A percentile compares a stretch with the other conserved stretches of the same genome.
Evolutionary conservation across 2,329 filamentous ascomycete species (phyloP).

Genomic region (Phoma sp.): DNA sequence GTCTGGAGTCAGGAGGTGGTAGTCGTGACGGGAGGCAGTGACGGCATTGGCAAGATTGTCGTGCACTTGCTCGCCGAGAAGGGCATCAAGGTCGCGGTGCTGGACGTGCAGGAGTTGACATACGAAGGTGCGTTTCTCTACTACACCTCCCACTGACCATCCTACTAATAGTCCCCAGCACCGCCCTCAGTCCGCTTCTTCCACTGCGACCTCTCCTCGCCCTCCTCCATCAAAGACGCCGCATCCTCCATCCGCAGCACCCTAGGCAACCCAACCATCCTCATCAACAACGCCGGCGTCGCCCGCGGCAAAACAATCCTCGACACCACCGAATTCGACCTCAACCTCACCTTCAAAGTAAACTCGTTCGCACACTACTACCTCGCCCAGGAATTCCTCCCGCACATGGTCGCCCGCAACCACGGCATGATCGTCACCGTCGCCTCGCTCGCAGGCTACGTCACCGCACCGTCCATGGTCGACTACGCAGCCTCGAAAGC

Average conservation of each 20-base stretch:
- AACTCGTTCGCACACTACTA: conserved; percentile 74
- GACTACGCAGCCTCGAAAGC: conserved; percentile 74
- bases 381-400: conserved; percentile 72
- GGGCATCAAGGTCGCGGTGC: conserved; percentile 72
- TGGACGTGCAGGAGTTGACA: conserved; percentile 72
- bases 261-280: conserved; percentile 70
- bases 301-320: conserved; percentile 69
- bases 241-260: conserved; percentile 62
- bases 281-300: conserved; percentile 77
- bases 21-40: conserved; percentile 76
- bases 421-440: conserved; percentile 79
- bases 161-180: conserved; percentile 40
- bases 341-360: conserved; percentile 74
- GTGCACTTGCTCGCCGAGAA: conserved; percentile 70
- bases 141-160: background rate
- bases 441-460: conserved; percentile 68
- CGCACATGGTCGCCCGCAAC: conserved; percentile 67
- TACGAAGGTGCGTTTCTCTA: conserved; percentile 52
- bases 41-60: conserved; percentile 74
- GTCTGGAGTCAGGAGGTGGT: conserved; percentile 75
- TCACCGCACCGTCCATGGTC: conserved; percentile 68
- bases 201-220: conserved; percentile 72
- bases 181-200: conserved; percentile 69
- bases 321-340: conserved; percentile 62
- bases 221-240: conserved; percentile 59